Percentiles rank a stretch among this genome's conserved stretches.
phyloP scores from a whole-genome alignment of 805 yeast genomes.

The Tetrapisispora pingtungensis region DNA sequence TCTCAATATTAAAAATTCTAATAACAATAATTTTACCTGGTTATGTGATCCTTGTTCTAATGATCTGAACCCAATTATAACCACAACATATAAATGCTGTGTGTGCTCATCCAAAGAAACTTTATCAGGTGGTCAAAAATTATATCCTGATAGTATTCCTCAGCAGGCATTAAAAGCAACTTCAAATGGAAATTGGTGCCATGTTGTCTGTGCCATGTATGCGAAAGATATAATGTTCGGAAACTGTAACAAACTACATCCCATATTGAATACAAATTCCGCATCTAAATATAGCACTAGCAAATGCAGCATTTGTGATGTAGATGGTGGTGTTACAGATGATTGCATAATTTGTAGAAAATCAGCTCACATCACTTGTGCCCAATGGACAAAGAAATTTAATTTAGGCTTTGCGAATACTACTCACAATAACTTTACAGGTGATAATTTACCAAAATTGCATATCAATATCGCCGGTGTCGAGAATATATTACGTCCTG shows the following conservation, averaged over 20 bases:
- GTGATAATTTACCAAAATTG: not conserved
- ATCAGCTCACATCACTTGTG: constrained; percentile 22
- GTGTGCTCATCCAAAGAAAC: constrained; percentile 50
- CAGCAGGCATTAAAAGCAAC: constrained; percentile 62
- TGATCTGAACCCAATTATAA: constrained; percentile 48
- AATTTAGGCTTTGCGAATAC: constrained; percentile 9
- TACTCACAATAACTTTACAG: not conserved
- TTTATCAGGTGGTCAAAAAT: not conserved
- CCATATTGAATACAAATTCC: constrained; percentile 33
- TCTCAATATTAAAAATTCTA: too few species aligned
- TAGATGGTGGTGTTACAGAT: constrained; percentile 37
- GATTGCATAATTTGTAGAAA: constrained; percentile 14
- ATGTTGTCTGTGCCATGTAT: constrained; percentile 60
- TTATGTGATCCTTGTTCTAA: constrained; percentile 72
- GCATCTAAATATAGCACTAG: constrained; percentile 26
- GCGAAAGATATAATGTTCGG: constrained; percentile 37
- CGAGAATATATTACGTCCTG: constrained; percentile 1
- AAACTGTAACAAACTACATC: constrained; percentile 36
- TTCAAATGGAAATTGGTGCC: constrained; percentile 63
- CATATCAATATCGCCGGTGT: not conserved
- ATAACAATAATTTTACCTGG: constrained; percentile 43
- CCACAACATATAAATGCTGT: constrained; percentile 51
- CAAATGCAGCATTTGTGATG: constrained; percentile 38
- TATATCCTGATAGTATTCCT: not conserved
- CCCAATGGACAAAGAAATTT: constrained; percentile 11